These are phyloP conservation scores for Castanea mollissima DNA, from an alignment of 306 rosid species.

Conservation along the genomic window DNA sequence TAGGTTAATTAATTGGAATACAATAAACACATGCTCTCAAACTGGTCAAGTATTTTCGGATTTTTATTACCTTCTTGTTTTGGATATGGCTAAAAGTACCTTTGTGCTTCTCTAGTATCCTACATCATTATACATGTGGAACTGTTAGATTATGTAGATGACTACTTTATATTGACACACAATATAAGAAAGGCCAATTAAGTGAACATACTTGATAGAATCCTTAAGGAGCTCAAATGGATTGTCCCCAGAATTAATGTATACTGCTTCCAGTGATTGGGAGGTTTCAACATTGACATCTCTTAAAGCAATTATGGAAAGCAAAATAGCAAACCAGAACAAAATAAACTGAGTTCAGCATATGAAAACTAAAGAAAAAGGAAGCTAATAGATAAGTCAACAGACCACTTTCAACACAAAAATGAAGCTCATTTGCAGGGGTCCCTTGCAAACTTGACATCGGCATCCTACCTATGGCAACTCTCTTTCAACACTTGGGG, in stretches of 20 bases:
- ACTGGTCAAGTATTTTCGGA: neutral
- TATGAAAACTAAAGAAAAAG: neutral
- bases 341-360: neutral
- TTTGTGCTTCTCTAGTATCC: slow-evolving; percentile 64
- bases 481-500: no score
- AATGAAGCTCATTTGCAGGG: slow-evolving; percentile 47
- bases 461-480: no score
- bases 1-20: neutral
- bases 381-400: neutral
- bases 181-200: neutral
- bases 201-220: slow-evolving; percentile 52
- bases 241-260: slow-evolving; percentile 67
- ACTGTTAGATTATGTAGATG: neutral
- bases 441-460: slow-evolving; percentile 59
- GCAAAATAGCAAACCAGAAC: neutral
- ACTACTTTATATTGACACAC: neutral
- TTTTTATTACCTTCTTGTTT: slow-evolving; percentile 39
- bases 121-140: slow-evolving; percentile 8
- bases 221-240: slow-evolving; percentile 58
- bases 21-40: neutral
- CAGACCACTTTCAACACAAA: slow-evolving; percentile 73
- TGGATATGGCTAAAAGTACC: slow-evolving; percentile 53
- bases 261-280: slow-evolving; percentile 51
- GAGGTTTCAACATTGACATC: slow-evolving; percentile 54
- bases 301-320: slow-evolving; percentile 35